Conservation (phyloP, 176 grass and related monocot species). For the Cocos nucifera region DNA sequence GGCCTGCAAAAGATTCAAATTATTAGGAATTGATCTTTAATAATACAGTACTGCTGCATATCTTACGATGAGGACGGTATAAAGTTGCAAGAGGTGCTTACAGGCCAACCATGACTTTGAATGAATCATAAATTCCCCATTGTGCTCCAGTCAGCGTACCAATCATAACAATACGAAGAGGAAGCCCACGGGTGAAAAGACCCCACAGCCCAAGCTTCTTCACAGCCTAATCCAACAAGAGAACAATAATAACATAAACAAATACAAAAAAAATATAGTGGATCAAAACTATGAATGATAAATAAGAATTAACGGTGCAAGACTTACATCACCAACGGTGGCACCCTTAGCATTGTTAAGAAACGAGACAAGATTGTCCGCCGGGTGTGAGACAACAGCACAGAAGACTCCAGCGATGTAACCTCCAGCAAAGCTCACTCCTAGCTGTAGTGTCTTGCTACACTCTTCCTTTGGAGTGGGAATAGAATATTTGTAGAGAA, state of each 20-base stretch:
- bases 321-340: slow-evolving; percentile 81
- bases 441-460: slow-evolving; percentile 58
- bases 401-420: slow-evolving; percentile 93
- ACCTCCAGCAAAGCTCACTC: slow-evolving; percentile 79
- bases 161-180: slow-evolving; percentile 95
- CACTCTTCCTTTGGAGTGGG: slow-evolving; percentile 69
- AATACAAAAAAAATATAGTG: neutral
- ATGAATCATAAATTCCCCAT: slow-evolving; percentile 93
- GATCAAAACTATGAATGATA: neutral
- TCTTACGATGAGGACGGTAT: too few species aligned
- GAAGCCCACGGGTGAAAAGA: slow-evolving; percentile 86
- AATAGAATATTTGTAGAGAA: slow-evolving; percentile 72
- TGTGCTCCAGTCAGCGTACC: slow-evolving; percentile 89
- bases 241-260: neutral
- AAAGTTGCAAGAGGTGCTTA: slow-evolving; percentile 33
- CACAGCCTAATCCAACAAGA: slow-evolving; percentile 47
- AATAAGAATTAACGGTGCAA: neutral
- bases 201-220: slow-evolving; percentile 74
- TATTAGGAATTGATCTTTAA: neutral
- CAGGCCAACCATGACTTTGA: slow-evolving; percentile 97
- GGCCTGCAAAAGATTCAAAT: slow-evolving; percentile 41
- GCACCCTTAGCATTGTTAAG: slow-evolving; percentile 94
- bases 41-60: too few species aligned
- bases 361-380: slow-evolving; percentile 94
- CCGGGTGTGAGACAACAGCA: slow-evolving; percentile 80